Conservation (phyloP, 129 eudicot species). For the Silybum marianum region DNA sequence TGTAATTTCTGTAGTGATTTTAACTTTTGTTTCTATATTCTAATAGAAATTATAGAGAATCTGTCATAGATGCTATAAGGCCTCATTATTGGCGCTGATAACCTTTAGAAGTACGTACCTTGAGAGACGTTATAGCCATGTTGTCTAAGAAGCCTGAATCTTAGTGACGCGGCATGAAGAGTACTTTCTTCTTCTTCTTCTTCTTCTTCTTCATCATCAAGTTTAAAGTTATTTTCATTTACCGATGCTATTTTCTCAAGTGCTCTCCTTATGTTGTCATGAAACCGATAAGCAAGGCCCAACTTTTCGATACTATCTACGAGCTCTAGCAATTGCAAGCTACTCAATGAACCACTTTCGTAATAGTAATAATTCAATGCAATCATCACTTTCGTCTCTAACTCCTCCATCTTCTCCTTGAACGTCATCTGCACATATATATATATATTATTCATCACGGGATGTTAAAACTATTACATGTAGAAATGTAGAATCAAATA, state of each 20-base stretch:
- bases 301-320: slow-evolving; percentile 14
- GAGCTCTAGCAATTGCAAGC: background rate
- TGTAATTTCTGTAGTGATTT: too few species aligned
- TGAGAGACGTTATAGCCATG: slow-evolving; percentile 9
- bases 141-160: slow-evolving; percentile 23
- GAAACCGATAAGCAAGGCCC: slow-evolving; percentile 16
- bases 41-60: too few species aligned
- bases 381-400: background rate
- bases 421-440: background rate
- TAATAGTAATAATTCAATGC: background rate
- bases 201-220: background rate
- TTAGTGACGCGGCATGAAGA: slow-evolving; percentile 16
- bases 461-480: background rate
- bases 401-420: background rate
- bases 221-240: background rate
- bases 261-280: background rate
- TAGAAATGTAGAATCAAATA: too few species aligned
- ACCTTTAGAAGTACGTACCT: slow-evolving; percentile 9
- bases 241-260: background rate
- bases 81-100: too few species aligned
- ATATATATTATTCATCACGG: background rate
- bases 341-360: background rate
- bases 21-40: too few species aligned
- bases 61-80: too few species aligned
- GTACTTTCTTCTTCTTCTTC: too few species aligned